A percentile compares a stretch with the other conserved stretches of the same genome.
Conservation (phyloP, 164 flowering plant species). For the Aristolochia californica region DNA sequence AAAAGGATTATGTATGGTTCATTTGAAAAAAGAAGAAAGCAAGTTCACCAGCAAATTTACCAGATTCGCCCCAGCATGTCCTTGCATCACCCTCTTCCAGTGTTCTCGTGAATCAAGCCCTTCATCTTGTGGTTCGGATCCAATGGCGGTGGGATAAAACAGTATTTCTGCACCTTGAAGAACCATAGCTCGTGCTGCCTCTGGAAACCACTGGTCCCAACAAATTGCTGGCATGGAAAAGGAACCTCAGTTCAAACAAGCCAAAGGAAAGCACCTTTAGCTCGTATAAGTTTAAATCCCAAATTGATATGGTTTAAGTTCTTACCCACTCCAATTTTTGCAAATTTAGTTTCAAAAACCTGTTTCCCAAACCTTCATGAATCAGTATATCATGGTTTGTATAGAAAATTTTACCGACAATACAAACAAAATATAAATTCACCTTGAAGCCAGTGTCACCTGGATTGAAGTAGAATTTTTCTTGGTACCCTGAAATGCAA, state of each 20-base stretch:
- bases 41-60: slow-evolving; percentile 24
- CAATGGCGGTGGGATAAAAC: slow-evolving; percentile 97
- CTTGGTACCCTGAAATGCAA: slow-evolving; percentile 72
- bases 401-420: not conserved
- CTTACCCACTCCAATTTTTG: slow-evolving; percentile 95
- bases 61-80: slow-evolving; percentile 97
- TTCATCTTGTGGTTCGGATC: slow-evolving; percentile 92
- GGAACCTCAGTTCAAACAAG: not conserved
- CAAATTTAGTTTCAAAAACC: slow-evolving; percentile 88
- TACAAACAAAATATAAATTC: not conserved
- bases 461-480: slow-evolving; percentile 95
- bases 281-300: not conserved
- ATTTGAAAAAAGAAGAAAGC: too few species aligned
- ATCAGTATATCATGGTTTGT: not conserved
- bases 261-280: not conserved
- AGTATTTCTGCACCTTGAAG: slow-evolving; percentile 97
- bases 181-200: slow-evolving; percentile 95
- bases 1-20: too few species aligned
- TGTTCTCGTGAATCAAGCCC: slow-evolving; percentile 94
- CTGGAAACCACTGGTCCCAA: slow-evolving; percentile 99
- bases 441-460: slow-evolving; percentile 99
- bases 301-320: not conserved
- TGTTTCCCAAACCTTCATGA: slow-evolving; percentile 25
- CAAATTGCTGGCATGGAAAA: slow-evolving; percentile 60
- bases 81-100: slow-evolving; percentile 98